Conservation (phyloP, 495 filamentous ascomycete species). For the Pseudomonodictys pantanalensis region DNA sequence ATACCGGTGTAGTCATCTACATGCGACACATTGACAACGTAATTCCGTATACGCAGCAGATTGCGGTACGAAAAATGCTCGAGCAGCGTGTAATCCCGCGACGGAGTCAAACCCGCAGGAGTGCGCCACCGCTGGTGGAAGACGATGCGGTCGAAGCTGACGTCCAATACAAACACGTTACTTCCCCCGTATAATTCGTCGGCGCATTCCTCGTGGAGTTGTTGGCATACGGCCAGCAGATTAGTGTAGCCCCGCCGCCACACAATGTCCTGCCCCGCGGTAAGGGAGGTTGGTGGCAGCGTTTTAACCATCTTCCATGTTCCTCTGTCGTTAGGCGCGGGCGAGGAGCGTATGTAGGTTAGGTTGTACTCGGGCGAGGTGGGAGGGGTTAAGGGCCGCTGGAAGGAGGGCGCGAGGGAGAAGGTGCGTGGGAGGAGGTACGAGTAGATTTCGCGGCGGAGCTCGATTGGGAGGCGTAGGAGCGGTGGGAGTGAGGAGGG, state of each 20-base stretch:
- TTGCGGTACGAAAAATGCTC: slow-evolving; percentile 37
- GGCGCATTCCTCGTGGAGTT: slow-evolving; percentile 40
- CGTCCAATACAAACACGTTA: slow-evolving; percentile 50
- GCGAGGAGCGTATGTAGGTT: slow-evolving; percentile 20
- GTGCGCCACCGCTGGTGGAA: slow-evolving; percentile 42
- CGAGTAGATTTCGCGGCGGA: slow-evolving; percentile 41
- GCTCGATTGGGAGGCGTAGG: slow-evolving; percentile 41
- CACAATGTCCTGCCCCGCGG: slow-evolving; percentile 32
- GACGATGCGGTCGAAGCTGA: slow-evolving; percentile 48
- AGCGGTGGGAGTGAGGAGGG: slow-evolving; percentile 31
- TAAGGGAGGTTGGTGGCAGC: slow-evolving; percentile 15
- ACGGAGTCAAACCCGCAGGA: slow-evolving; percentile 37
- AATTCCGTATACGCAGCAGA: slow-evolving; percentile 39
- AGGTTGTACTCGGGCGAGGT: slow-evolving; percentile 29
- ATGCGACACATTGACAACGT: slow-evolving; percentile 42
- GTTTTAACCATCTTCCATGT: slow-evolving; percentile 30
- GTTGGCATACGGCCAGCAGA: slow-evolving; percentile 31
- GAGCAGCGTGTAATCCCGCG: slow-evolving; percentile 34
- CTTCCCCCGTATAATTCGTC: slow-evolving; percentile 41
- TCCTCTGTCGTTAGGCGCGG: slow-evolving; percentile 9
- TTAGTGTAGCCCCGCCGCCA: slow-evolving; percentile 40
- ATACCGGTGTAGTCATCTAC: slow-evolving; percentile 45
- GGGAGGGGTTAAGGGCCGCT: too few relatives aligned
- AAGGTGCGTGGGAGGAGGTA: slow-evolving; percentile 41
- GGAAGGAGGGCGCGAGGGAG: slow-evolving; percentile 10